Base-by-base conservation (phyloP, 306 rosid genomes). In the Fagus crenata region DNA sequence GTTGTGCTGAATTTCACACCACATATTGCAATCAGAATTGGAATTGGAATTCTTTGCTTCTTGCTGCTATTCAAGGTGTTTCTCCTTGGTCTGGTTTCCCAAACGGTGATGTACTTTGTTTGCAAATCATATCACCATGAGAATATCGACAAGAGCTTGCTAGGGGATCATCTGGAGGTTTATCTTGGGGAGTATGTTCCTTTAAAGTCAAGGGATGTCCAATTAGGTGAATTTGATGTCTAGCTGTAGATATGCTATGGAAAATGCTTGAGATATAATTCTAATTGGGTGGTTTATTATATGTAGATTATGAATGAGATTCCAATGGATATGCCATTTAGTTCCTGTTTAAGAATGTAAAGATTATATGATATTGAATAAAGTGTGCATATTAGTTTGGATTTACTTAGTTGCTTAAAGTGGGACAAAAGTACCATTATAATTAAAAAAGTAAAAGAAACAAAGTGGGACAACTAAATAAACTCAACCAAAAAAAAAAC, bases 71-170 rank as follows among this genome's bases (percentile, higher is more conserved):
- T 61, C 67, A 59, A 2, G 73, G 73, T 81, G 73, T 75, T 81
- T 36, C 77, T 81, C 11, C 49, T 81, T 17, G 80, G 61, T 3
- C 80, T 81, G 22, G 84, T 81, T 17, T 8, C 53, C 42, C 73
- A 76, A 28, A 81, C 84, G 1, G 54, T 75, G 1, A 28, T 81
- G 14, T 81, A 81, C 81, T 75, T 81, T 28, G 80, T 81, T 6
- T 81, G 84, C 68, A 81, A 81, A 32, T 81, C 84, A 0, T 75
- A 69, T 41, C 84, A 81, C 84, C 80, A 81, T 51, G 84, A 81
- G 40, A 75, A 81, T 60, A 81, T 81, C 4, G 77, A 81, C 33
- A 75, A 51, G 80, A 61, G 77, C 1, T 56, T 59, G 2, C 32
- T 81, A 33, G 43, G 80, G 2, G 80, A 71, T 18, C 81, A 81